Base-by-base conservation (phyloP, 2,329 filamentous ascomycete genomes). In the Trichoderma asperellum region DNA sequence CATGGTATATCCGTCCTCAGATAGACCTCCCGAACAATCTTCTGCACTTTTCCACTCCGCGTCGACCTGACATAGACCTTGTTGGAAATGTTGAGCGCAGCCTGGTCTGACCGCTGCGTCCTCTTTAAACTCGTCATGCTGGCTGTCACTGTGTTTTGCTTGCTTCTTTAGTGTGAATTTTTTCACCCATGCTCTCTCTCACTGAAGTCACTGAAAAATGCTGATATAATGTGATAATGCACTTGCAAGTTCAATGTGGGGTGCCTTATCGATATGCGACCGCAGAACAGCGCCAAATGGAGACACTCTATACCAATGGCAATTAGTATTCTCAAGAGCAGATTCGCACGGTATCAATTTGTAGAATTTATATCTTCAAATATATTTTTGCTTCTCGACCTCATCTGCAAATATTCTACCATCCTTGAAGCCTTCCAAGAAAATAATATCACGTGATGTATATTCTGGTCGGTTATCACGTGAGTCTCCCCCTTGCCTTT, bases 21-120 rank as follows among this genome's bases (percentile, higher is more conserved):
- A 81, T 99, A 99, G 72, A 98, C 87, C 84, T 99, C 96, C 76
- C 94, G 90, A 73, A 99, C 96, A 77, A 99, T 96, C 86, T 99
- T 99, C 81, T 98, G 96, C 70, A 98, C 95, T 83, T 97, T 97
- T 81, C 96, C 96, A 80, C 90, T 96, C 81, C 93, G 94, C 59
- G 95, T 97, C 32, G 96, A 97, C 71, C 96, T 89, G 72, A 99
- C 92, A 78, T 96, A 99, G 75, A 96, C 89, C 83, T 98, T 99
- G 87, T 92, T 97, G 37, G 94, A 95, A 73, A 98, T 91, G 77
- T 92, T 97, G 58, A 90, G 85, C 35, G 89, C 86, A 70, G 84
- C 78, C 12, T 86, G 81, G 68, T 88, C 86, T 32, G 82, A 79
- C 32, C 83, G 84, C 57, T 84, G 77, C 10, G 84, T 83, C 76